Conservation (phyloP, 1,139 yeast genomes). For the Blastobotrys serpentis region DNA sequence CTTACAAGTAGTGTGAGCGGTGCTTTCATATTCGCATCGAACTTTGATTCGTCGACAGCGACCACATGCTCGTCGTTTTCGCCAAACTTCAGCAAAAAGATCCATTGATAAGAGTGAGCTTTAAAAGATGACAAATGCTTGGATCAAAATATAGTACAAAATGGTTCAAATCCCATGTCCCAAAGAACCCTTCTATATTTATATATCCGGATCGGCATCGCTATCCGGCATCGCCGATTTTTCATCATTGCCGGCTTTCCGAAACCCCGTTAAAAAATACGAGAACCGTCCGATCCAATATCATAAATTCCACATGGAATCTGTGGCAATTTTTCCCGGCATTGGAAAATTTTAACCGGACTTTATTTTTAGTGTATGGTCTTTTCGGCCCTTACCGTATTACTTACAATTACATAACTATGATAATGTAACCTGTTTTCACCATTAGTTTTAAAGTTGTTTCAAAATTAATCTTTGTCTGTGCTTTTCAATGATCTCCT, state of each 20-base stretch:
- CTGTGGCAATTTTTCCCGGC: not conserved
- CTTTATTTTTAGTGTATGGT: too few relatives aligned
- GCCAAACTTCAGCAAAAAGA: conserved; percentile 35
- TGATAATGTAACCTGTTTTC: too few relatives aligned
- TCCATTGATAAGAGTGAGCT: not conserved
- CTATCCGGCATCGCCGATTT: conserved; percentile 1
- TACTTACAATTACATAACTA: too few relatives aligned
- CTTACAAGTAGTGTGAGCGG: conserved; percentile 45
- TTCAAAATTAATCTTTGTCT: too few relatives aligned
- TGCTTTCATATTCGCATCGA: conserved; percentile 54
- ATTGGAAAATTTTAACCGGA: too few relatives aligned
- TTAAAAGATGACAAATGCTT: too few relatives aligned
- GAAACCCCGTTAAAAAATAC: conserved; percentile 1
- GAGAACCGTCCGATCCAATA: not conserved
- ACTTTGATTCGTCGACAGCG: conserved; percentile 56
- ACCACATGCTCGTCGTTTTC: conserved; percentile 55
- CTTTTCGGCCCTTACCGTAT: too few relatives aligned
- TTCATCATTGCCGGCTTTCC: not conserved
- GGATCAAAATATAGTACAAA: not conserved
- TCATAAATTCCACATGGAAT: not conserved
- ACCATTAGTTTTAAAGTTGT: too few relatives aligned
- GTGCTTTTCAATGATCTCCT: too few relatives aligned
- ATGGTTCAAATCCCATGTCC: not conserved
- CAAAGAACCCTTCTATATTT: not conserved
- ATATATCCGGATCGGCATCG: conserved; percentile 5